These are phyloP conservation scores for Oryza officinalis DNA, from an alignment of 176 grass and related monocot genomes.

Conservation along the genomic window DNA sequence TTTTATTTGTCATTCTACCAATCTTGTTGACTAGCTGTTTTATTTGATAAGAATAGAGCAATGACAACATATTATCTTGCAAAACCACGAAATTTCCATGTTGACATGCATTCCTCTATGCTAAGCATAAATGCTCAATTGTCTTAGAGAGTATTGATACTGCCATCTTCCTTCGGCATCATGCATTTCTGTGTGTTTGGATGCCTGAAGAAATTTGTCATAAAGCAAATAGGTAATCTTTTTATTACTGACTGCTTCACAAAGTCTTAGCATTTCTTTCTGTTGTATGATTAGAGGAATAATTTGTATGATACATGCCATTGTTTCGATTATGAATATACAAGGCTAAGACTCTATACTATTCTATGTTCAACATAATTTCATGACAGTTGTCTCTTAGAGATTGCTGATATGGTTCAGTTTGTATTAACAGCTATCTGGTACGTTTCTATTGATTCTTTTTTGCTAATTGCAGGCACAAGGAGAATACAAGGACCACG, in stretches of 20 bases:
- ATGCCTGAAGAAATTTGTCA: constrained; percentile 46
- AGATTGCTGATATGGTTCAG: not conserved
- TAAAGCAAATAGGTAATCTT: constrained; percentile 58
- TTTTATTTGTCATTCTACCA: not conserved
- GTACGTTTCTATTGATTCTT: not conserved
- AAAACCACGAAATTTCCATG: constrained; percentile 11
- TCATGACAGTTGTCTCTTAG: not conserved
- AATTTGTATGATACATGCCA: not conserved
- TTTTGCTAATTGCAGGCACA: constrained; percentile 15
- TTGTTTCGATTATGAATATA: not conserved
- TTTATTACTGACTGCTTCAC: not conserved
- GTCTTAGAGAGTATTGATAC: not conserved
- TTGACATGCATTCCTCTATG: not conserved
- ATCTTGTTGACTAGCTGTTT: constrained; percentile 32
- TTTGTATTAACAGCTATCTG: not conserved
- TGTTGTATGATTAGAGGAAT: not conserved
- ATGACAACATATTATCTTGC: not conserved
- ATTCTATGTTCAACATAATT: not conserved
- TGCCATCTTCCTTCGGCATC: not conserved
- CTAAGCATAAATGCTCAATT: constrained; percentile 27
- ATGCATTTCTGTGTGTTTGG: constrained; percentile 56
- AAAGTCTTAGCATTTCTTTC: not conserved
- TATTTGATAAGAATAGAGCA: constrained; percentile 1
- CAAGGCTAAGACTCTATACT: not conserved
- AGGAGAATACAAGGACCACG: constrained; percentile 28